Percentiles rank a stretch among this genome's conserved stretches.
Conservation (phyloP, 1,284 basidiomycete species). For the Cutaneotrichosporon cutaneum region DNA sequence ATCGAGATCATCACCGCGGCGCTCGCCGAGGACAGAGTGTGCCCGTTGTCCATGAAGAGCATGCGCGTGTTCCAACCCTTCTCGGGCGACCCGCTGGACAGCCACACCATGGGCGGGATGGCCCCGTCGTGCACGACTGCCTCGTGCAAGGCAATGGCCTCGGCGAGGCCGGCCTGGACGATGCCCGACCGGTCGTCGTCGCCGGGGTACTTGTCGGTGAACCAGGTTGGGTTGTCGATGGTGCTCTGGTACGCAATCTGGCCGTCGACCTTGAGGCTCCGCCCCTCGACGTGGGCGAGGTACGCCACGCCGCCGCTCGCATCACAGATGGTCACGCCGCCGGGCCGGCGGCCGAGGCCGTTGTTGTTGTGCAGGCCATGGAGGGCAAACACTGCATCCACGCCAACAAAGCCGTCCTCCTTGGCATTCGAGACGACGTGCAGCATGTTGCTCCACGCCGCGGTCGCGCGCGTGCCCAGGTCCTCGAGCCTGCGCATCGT, state of each 20-base stretch:
- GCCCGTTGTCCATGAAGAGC: slow-evolving; percentile 32
- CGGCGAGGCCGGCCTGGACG: slow-evolving; percentile 31
- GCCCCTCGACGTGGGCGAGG: slow-evolving; percentile 13
- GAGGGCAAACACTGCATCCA: slow-evolving; percentile 24
- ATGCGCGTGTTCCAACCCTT: slow-evolving; percentile 19
- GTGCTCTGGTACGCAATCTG: slow-evolving; percentile 18
- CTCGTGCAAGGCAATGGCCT: slow-evolving; percentile 12
- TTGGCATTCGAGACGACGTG: slow-evolving; percentile 20
- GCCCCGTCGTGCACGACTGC: slow-evolving; percentile 3
- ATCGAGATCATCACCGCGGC: slow-evolving; percentile 29
- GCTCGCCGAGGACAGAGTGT: slow-evolving; percentile 22
- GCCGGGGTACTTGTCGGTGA: slow-evolving; percentile 30
- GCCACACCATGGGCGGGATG: slow-evolving; percentile 22
- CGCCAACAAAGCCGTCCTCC: slow-evolving; percentile 13
- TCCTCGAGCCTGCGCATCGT: slow-evolving; percentile 30
- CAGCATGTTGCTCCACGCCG: slow-evolving; percentile 25
- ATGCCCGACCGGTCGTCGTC: slow-evolving; percentile 25
- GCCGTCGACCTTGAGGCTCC: slow-evolving; percentile 12
- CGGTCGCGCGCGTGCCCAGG: slow-evolving; percentile 21
- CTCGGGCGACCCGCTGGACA: slow-evolving; percentile 10
- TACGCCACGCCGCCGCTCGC: slow-evolving; percentile 31
- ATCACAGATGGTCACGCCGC: slow-evolving; percentile 28
- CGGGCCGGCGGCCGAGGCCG: slow-evolving; percentile 33
- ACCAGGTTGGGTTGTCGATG: slow-evolving; percentile 42
- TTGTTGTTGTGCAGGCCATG: slow-evolving; percentile 38